phyloP scores from a whole-genome alignment of 306 rosid species.

The Cucurbita moschata region DNA sequence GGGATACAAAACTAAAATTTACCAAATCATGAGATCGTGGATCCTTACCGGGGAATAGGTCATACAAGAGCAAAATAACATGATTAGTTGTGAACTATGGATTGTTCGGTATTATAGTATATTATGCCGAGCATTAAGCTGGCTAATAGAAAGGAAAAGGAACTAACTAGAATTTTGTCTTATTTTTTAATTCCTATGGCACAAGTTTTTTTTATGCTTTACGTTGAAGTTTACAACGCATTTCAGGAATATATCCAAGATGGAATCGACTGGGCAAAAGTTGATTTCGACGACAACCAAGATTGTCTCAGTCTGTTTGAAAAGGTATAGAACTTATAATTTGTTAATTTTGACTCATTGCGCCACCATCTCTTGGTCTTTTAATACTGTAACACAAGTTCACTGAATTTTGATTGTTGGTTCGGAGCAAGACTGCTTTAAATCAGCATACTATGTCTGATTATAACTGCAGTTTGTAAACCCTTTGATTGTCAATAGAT shows the following conservation, averaged over 20 bases:
- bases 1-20: neutral
- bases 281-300: slow-evolving; percentile 98
- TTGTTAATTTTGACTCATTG: neutral
- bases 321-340: slow-evolving; percentile 35
- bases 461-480: neutral
- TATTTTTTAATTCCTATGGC: neutral
- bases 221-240: neutral
- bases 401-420: neutral
- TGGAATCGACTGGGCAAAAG: slow-evolving; percentile 97
- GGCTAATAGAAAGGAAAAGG: neutral
- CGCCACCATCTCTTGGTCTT: neutral
- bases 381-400: neutral
- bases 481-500: neutral
- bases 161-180: neutral
- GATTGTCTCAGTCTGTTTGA: slow-evolving; percentile 93
- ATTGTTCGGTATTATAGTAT: too few species aligned
- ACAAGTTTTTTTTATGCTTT: neutral
- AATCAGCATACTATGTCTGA: neutral
- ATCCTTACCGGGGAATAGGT: neutral
- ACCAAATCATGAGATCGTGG: neutral
- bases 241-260: slow-evolving; percentile 91
- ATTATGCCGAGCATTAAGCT: neutral
- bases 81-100: too few species aligned
- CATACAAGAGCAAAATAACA: neutral
- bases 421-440: neutral